phyloP scores from a whole-genome alignment of 2,329 filamentous ascomycete species.

The Colletotrichum sp. region DNA sequence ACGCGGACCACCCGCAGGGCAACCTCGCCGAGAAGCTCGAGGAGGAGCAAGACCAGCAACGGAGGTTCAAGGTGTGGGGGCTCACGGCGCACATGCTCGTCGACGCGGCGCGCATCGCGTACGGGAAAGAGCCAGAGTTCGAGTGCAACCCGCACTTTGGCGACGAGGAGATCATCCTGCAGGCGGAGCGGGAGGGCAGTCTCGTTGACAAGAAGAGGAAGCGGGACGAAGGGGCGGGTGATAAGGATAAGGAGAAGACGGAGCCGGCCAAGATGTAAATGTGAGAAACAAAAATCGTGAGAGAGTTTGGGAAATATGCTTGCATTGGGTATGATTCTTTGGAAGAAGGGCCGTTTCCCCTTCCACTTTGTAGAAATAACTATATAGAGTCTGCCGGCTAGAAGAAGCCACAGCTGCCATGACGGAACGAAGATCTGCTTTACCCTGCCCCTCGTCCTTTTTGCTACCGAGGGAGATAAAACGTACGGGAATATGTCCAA shows the following conservation, averaged over 20 bases:
- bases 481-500: not conserved
- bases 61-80: slow-evolving; percentile 82
- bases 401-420: not conserved
- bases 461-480: not conserved
- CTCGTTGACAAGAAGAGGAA: slow-evolving; percentile 50
- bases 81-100: slow-evolving; percentile 94
- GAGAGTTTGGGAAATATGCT: not conserved
- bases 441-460: not conserved
- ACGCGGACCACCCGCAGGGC: slow-evolving; percentile 43
- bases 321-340: not conserved
- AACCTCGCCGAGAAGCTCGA: slow-evolving; percentile 48
- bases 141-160: slow-evolving; percentile 66
- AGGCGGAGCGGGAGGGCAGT: slow-evolving; percentile 48
- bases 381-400: slow-evolving; percentile 1
- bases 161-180: slow-evolving; percentile 56
- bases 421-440: not conserved
- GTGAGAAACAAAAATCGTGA: not conserved
- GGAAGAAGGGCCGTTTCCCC: not conserved
- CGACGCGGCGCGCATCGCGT: slow-evolving; percentile 85
- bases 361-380: not conserved
- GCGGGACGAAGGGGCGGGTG: slow-evolving; percentile 14
- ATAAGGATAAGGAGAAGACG: slow-evolving; percentile 18
- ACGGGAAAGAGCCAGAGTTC: slow-evolving; percentile 82
- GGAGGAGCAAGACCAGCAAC: slow-evolving; percentile 38
- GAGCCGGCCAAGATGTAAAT: slow-evolving; percentile 20